Base-by-base conservation (phyloP, 352 stramenopile species). In the Phytophthora niederhauseri region DNA sequence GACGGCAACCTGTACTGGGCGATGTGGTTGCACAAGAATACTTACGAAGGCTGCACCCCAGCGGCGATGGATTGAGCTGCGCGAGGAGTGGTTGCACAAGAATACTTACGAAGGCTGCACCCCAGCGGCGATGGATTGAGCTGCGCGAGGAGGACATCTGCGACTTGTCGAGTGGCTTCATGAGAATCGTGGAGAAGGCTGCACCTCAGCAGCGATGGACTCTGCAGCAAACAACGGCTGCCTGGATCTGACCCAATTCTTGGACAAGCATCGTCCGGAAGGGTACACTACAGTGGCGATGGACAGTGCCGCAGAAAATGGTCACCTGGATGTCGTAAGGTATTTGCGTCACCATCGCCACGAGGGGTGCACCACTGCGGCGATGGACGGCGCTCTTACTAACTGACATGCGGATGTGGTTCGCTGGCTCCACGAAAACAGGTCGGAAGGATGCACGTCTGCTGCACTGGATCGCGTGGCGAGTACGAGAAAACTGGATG, bases 281-380 rank as follows among this genome's bases (percentile, higher is more conserved):
- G 43, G n/a, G 17, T 24, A 1, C 17, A 61, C 5, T 20, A 61
- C 30, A 49, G 28, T 7, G 28, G 48, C 48, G 2, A 24, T 26
- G 17, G 64, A 57, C 19, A 48, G 22, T 31, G 41, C n/a, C 66
- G 64, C 20, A 61, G 26, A 11, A 30, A 53, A 53, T 53, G 48
- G 48, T 53, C 20, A 53, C 15, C 20, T 52, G n/a, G 46, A 52
- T 9, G 19, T 52, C 14, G 46, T 52, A 17, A 52, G 31, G 46
- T 52, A 19, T 6, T n/a, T 52, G 3, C 46, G 31, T 9, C 17
- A 24, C 9, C 26, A 52, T 30, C 20, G 46, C 19, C 28, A 8
- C 12, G n/a, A 52, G 20, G 46, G 46, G 3, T 52, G 46, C 20
- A 52, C 19, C 6, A 52, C 46, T 19, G 22, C 22, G 22, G 22